Conservation (phyloP, 257 asterid genomes). For the Nemophila menziesii region DNA sequence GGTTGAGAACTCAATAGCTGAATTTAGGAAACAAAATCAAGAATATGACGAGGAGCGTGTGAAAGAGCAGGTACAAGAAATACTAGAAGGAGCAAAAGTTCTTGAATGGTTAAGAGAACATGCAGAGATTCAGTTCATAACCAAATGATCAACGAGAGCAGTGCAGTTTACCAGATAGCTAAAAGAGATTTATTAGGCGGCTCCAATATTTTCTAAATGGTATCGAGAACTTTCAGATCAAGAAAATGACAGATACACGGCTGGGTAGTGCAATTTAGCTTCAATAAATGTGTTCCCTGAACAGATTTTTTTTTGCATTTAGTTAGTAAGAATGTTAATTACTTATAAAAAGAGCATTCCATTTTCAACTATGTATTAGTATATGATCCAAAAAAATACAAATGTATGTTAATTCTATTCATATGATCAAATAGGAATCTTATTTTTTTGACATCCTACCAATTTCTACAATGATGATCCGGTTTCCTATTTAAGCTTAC, state of each 20-base stretch:
- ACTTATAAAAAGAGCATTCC: no score
- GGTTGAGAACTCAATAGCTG: slow-evolving; percentile 65
- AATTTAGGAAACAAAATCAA: slow-evolving; percentile 63
- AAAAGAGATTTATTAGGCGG: not conserved
- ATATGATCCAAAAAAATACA: no score
- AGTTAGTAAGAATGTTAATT: no score
- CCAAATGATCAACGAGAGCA: slow-evolving; percentile 20
- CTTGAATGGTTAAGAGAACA: slow-evolving; percentile 85
- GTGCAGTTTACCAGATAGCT: not conserved
- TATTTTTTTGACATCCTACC: no score
- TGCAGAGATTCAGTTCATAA: slow-evolving; percentile 57
- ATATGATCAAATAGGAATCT: no score
- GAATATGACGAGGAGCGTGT: slow-evolving; percentile 86
- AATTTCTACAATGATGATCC: no score
- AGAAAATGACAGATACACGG: not conserved
- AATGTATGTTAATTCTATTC: no score
- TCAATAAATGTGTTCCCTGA: not conserved
- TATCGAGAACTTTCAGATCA: not conserved
- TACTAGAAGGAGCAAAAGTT: slow-evolving; percentile 91
- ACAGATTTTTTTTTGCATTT: no score
- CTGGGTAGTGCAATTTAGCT: not conserved
- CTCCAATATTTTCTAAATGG: not conserved
- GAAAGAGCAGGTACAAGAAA: slow-evolving; percentile 86
- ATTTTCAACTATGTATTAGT: no score
- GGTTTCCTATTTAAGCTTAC: no score